Base-by-base conservation (phyloP, 192 early-diverging fungal genomes). In the Thamnidium elegans region DNA sequence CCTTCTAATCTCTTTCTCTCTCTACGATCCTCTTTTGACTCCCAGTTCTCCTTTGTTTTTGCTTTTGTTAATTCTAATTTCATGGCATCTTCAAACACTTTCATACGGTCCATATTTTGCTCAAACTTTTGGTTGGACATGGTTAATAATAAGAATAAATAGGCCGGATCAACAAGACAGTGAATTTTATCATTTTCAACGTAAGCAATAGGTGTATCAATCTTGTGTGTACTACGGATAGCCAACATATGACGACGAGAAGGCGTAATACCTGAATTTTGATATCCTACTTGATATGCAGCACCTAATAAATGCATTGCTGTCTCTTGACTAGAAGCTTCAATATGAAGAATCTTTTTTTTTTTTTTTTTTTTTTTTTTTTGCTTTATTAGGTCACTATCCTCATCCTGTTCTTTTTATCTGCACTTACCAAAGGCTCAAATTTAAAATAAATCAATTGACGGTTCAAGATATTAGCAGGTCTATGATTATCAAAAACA, bases 201-300 rank as follows among this genome's bases (percentile, higher is more conserved):
- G 50, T 74, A 68, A n/a, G 78, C 82, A n/a, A 84, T 80, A 9
- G 82, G 82, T 3, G 70, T 65, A 46, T 84, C 82, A 7, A 84
- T 59, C 53, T 81, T 81, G 21, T 76, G 74, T 6, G 82, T 78
- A 45, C 73, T 80, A 4, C 80, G 68, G 20, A 84, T 79, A 13
- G 78, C 78, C 4, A 84, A 67, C 80, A 84, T 82, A 15, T 81
- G 78, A 9, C 82, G 70, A 11, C 64, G 55, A 0, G 80, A 82
- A 13, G 81, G 72, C 14, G 72, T 64, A 44, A 84, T 73, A 19
- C 82, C 82, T 7, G 76, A 78, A 44, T 84, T 81, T 23, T 75
- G 78, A 58, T 80, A 84, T 3, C 82, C 82, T 10, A 70, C 70
- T 55, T 76, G 74, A 55, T 75, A 48, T 0, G 80, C 79, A 2